phyloP scores from a whole-genome alignment of 2,329 filamentous ascomycete genomes.

The Albophoma yamanashiensis region DNA sequence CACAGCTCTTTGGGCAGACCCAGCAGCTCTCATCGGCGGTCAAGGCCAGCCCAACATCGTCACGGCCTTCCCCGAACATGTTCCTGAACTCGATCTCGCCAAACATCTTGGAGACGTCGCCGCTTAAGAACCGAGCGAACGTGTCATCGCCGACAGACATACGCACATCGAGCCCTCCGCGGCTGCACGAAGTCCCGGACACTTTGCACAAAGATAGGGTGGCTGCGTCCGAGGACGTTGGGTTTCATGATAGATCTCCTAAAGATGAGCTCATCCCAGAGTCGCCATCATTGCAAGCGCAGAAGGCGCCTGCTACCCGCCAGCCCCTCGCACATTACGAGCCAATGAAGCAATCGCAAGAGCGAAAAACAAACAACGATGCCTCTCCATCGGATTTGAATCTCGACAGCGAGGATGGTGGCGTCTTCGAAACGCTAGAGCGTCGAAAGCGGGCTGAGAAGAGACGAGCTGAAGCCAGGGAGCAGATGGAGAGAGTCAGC shows the following conservation, averaged over 20 bases:
- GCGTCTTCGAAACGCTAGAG: constrained; percentile 19
- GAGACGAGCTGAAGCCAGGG: constrained; percentile 27
- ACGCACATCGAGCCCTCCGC: constrained; percentile 29
- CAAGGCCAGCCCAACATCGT: constrained; percentile 46
- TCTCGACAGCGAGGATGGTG: constrained; percentile 23
- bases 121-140: constrained; percentile 37
- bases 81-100: constrained; percentile 36
- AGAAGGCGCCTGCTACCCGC: constrained; percentile 11
- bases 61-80: constrained; percentile 41
- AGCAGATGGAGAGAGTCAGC: constrained; percentile 29
- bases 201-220: constrained; percentile 12
- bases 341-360: constrained; percentile 34
- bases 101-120: constrained; percentile 32
- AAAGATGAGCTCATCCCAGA: constrained; percentile 24
- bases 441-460: constrained; percentile 24
- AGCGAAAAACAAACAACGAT: constrained; percentile 21
- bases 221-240: constrained; percentile 13
- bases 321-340: constrained; percentile 32
- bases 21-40: constrained; percentile 41
- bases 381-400: constrained; percentile 12
- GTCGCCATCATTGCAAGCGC: constrained; percentile 19
- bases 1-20: constrained; percentile 45
- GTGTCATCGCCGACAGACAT: constrained; percentile 32
- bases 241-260: constrained; percentile 10
- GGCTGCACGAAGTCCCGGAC: constrained; percentile 18